Evolutionary conservation across 768 basidiomycete genomes (phyloP).

Genomic region (Tricholoma saponaceum): DNA sequence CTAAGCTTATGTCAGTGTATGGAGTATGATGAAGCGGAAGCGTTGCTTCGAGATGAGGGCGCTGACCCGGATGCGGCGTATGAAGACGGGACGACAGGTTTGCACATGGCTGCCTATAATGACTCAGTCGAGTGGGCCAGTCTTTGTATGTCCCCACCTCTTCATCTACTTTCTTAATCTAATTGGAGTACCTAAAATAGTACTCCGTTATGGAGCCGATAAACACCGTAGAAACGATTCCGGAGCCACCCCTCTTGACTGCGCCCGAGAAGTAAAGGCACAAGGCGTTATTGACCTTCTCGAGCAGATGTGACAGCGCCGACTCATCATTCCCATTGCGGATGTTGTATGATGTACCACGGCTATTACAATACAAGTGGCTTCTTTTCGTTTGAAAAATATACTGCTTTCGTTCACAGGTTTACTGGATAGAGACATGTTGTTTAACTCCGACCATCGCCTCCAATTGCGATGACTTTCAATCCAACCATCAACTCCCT

Average conservation of each 20-base stretch:
- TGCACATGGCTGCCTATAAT: constrained; percentile 1
- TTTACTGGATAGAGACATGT: too few species aligned
- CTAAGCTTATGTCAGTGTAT: constrained; percentile 6
- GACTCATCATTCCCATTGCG: neutral
- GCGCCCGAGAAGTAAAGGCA: neutral
- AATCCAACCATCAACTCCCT: too few species aligned
- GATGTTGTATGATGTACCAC: neutral
- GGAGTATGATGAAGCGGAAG: constrained; percentile 6
- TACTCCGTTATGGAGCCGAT: neutral
- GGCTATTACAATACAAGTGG: too few species aligned
- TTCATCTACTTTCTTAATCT: neutral
- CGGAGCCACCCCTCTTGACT: neutral
- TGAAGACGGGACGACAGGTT: constrained; percentile 11
- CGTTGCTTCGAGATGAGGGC: constrained; percentile 4
- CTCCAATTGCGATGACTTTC: too few species aligned
- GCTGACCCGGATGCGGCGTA: constrained; percentile 7
- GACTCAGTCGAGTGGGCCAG: neutral
- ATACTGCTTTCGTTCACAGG: too few species aligned
- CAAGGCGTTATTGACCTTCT: neutral
- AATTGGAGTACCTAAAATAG: neutral
- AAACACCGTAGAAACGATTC: neutral
- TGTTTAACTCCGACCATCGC: too few species aligned
- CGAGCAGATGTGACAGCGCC: neutral
- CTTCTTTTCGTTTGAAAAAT: too few species aligned
- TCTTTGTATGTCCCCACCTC: neutral